These are phyloP conservation scores for Cyanidiococcus yangmingshanensis DNA, from an alignment of 23 red algal genomes.

Conservation along the genomic window DNA sequence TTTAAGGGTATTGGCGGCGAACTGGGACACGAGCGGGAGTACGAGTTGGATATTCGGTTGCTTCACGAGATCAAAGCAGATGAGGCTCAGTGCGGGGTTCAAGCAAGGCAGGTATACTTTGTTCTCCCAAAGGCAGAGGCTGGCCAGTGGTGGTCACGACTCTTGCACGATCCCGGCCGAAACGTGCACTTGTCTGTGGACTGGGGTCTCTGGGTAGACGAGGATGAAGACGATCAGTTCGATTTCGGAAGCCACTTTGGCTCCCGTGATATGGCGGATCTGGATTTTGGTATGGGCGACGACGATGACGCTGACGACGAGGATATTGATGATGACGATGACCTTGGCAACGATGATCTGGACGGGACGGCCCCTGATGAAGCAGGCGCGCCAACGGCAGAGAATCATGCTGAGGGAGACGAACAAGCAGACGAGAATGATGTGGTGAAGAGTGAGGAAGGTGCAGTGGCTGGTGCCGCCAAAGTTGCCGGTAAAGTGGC, in stretches of 20 bases:
- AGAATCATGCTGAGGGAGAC: background rate
- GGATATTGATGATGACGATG: slow-evolving; percentile 2
- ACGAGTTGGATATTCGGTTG: slow-evolving; percentile 64
- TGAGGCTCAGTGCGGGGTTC: slow-evolving; percentile 42
- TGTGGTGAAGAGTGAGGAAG: slow-evolving; percentile 1
- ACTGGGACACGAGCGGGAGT: slow-evolving; percentile 53
- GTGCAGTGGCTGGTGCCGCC: background rate
- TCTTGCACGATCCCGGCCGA: slow-evolving; percentile 52
- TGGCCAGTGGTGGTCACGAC: slow-evolving; percentile 77
- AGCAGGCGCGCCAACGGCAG: background rate
- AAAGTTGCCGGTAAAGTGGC: background rate
- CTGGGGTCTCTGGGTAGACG: slow-evolving; percentile 91
- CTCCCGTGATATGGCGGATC: slow-evolving; percentile 36
- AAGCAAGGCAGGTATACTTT: slow-evolving; percentile 48
- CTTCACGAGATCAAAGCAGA: slow-evolving; percentile 68
- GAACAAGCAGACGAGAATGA: background rate
- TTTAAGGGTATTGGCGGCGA: slow-evolving; percentile 67
- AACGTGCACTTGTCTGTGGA: slow-evolving; percentile 91
- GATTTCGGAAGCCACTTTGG: slow-evolving; percentile 49
- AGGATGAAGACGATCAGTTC: slow-evolving; percentile 83
- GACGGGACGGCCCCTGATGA: background rate
- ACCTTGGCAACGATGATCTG: background rate
- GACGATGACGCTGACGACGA: slow-evolving; percentile 23
- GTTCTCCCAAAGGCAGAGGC: slow-evolving; percentile 62
- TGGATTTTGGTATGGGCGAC: slow-evolving; percentile 44